Percentiles rank a stretch among this genome's conserved stretches.
These are phyloP conservation scores for Pseudogymnoascus sp. DNA, from an alignment of 2,329 filamentous ascomycete genomes.

Conservation along the genomic window DNA sequence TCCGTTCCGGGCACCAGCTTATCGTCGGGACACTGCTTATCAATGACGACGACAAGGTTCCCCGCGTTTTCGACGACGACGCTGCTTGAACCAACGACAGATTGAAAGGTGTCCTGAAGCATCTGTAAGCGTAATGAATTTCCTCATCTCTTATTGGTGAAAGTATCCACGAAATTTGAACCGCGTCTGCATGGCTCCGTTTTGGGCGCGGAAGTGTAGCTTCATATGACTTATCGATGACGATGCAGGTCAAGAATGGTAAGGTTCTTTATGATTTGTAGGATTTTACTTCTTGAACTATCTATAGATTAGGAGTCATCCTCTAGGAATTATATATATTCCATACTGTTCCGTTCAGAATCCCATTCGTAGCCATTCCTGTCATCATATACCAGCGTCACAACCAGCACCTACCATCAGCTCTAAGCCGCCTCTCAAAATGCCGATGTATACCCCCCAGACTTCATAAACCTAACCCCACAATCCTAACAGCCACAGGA, in stretches of 20 bases:
- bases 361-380: not conserved
- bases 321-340: not conserved
- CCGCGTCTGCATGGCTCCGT: not conserved
- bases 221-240: not conserved
- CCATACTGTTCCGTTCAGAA: not conserved
- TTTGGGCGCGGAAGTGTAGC: not conserved
- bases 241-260: not conserved
- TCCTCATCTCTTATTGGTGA: not conserved
- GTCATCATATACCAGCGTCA: not conserved
- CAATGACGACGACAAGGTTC: constrained; percentile 7
- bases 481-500: constrained; percentile 26
- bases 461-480: not conserved
- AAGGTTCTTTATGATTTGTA: not conserved
- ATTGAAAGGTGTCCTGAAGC: constrained; percentile 1
- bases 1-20: not conserved
- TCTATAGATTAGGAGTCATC: not conserved
- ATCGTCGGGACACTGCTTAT: not conserved
- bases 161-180: not conserved
- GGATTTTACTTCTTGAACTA: not conserved
- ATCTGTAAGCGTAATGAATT: not conserved
- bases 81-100: not conserved
- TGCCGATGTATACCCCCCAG: not conserved
- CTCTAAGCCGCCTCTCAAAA: not conserved
- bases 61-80: not conserved
- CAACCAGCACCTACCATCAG: not conserved